phyloP scores from a whole-genome alignment of 2,329 filamentous ascomycete genomes.

The Graphium sp. region DNA sequence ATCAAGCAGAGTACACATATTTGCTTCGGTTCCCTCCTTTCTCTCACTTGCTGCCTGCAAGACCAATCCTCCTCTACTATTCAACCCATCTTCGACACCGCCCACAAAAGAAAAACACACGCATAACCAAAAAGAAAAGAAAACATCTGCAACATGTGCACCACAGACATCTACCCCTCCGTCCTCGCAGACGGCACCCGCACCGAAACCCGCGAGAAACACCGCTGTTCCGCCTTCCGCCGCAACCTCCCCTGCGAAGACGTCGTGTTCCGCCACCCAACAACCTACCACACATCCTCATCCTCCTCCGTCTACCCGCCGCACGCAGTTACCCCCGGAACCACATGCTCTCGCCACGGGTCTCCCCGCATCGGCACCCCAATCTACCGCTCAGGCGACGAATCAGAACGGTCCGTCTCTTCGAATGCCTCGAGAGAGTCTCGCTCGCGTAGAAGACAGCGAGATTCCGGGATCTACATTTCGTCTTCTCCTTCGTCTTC shows the following conservation, averaged over 20 bases:
- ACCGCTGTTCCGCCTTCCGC: slow-evolving; percentile 20
- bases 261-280: slow-evolving; percentile 21
- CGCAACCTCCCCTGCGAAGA: slow-evolving; percentile 23
- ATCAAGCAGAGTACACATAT: too few relatives aligned
- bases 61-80: too few relatives aligned
- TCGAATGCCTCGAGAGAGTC: too few relatives aligned
- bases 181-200: slow-evolving; percentile 25
- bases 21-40: too few relatives aligned
- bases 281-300: slow-evolving; percentile 14
- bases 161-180: slow-evolving; percentile 27
- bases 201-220: slow-evolving; percentile 15
- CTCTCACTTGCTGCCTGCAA: too few relatives aligned
- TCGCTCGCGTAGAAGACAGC: too few relatives aligned
- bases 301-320: slow-evolving; percentile 18
- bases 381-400: too few relatives aligned
- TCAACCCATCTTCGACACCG: too few relatives aligned
- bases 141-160: slow-evolving; percentile 24
- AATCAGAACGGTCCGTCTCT: too few relatives aligned
- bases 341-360: too few relatives aligned
- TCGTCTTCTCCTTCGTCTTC: neutral
- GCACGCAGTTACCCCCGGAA: slow-evolving; percentile 15
- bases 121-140: neutral
- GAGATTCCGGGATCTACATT: slow-evolving; percentile 1
- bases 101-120: neutral
- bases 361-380: too few relatives aligned